Conservation (phyloP, 2,329 filamentous ascomycete genomes). For the Aspergillus chevalieri region DNA sequence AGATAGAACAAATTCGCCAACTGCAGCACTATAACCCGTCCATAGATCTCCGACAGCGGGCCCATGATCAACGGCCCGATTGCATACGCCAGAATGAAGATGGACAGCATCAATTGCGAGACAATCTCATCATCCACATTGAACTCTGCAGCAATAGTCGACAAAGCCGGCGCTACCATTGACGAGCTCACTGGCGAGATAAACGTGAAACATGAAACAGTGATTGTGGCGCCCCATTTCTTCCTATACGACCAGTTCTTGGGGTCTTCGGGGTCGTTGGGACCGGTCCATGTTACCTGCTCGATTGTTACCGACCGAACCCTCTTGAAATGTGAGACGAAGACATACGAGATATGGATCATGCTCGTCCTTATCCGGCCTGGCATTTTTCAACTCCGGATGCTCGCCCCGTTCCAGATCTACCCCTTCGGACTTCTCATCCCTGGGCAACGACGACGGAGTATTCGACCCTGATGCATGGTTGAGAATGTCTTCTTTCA, state of each 20-base stretch:
- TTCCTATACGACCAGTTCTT: slow-evolving; percentile 50
- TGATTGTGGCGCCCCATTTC: slow-evolving; percentile 54
- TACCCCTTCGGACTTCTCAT: no score
- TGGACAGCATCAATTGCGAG: slow-evolving; percentile 47
- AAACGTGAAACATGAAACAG: slow-evolving; percentile 54
- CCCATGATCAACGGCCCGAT: slow-evolving; percentile 48
- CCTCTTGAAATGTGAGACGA: no score
- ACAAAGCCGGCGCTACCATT: slow-evolving; percentile 52
- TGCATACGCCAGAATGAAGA: slow-evolving; percentile 52
- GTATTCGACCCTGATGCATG: no score
- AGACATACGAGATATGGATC: slow-evolving; percentile 21
- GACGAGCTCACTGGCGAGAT: slow-evolving; percentile 59
- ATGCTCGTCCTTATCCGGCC: neutral
- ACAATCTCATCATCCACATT: slow-evolving; percentile 43
- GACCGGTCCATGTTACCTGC: slow-evolving; percentile 47
- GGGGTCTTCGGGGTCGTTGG: slow-evolving; percentile 44
- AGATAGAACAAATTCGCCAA: slow-evolving; percentile 51
- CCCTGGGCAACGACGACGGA: no score
- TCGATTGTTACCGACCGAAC: neutral
- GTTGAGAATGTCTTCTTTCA: no score
- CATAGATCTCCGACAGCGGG: slow-evolving; percentile 52
- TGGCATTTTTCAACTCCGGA: no score
- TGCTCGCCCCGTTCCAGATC: no score
- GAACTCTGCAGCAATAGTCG: slow-evolving; percentile 49
- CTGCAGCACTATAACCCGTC: slow-evolving; percentile 50